Base-by-base conservation (phyloP, 805 yeast genomes). In the Middelhovenomyces tepae region DNA sequence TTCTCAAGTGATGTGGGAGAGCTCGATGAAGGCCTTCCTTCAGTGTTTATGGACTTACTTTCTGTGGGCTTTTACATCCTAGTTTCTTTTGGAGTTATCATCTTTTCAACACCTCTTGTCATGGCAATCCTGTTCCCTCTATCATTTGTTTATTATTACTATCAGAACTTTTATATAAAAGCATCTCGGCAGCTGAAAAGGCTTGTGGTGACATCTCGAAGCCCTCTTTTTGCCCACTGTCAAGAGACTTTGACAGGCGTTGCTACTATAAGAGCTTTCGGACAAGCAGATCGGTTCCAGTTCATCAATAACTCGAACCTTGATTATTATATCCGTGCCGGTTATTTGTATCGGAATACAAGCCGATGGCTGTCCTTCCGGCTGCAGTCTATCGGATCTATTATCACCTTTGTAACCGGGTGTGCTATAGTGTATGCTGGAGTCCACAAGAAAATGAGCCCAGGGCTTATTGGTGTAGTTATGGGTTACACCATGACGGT, bases 361-460 rank as follows among this genome's bases (percentile, higher is more conserved):
- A 83, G 83, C 53, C 75, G 95, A 64, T 87, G 97, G 97, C 69
- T 87, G 37, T 87, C 94, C 11, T 87, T 81, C 27, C 69, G 97
- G 53, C 65, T 87, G 40, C 95, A 86, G 55, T 73, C 78, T 35
- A 65, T 87, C 49, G 94, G 95, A 14, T 78, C 95, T 2, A 45
- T 83, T 21, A 76, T 87, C 35, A 83, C 84, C 46, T 65, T 85
- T 37, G 77, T 80, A 22, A 75, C 95, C 5, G 78, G 94, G 6
- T 75, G 84, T 6, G 67, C 84, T 45, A 69, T 89, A 27, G 76
- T 83, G 27, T 53, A 75, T 39, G 35, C 43, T n/a, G 69, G 83
- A 16, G 62, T 81, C 42, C 63, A 54, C 40, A 60, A 67, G 17
- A 82, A 84, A 11, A 65, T 85, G 18, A 72, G 80, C 15, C 83